Conservation (phyloP, 1,284 basidiomycete species). For the Sanghuangporus weigelae region DNA sequence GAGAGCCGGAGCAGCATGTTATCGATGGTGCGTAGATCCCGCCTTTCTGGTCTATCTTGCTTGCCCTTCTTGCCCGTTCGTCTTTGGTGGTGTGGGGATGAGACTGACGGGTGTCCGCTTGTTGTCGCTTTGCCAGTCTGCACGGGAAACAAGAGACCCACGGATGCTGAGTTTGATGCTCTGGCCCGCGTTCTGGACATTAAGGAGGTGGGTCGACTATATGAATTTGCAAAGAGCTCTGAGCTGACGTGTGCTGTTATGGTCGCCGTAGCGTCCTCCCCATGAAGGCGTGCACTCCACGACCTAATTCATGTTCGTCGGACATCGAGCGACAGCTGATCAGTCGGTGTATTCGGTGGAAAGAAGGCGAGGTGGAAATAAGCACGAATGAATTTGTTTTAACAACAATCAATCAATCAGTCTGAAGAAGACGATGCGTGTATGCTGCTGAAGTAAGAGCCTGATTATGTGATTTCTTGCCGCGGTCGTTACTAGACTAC, state of each 20-base stretch:
- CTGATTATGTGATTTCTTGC: too few relatives aligned
- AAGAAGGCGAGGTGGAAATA: not conserved
- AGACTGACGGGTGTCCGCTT: not conserved
- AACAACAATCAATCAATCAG: too few relatives aligned
- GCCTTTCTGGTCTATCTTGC: not conserved
- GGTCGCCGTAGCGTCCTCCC: not conserved
- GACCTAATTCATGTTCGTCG: not conserved
- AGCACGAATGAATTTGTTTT: not conserved
- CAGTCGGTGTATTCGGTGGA: not conserved
- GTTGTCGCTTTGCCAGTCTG: slow-evolving; percentile 39
- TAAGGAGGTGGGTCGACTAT: slow-evolving; percentile 19
- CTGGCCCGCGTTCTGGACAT: slow-evolving; percentile 46
- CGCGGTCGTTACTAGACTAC: too few relatives aligned
- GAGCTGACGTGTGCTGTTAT: not conserved
- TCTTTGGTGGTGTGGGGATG: not conserved
- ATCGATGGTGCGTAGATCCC: slow-evolving; percentile 38
- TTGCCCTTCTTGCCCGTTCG: not conserved
- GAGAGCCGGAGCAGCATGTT: slow-evolving; percentile 41
- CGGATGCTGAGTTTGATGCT: slow-evolving; percentile 44
- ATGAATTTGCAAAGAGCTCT: not conserved
- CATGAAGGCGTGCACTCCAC: slow-evolving; percentile 16
- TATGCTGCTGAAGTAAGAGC: too few relatives aligned
- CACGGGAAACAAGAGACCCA: slow-evolving; percentile 41
- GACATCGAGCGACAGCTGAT: not conserved
- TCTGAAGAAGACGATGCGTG: too few relatives aligned